Conservation (phyloP, 1,284 basidiomycete species). For the Sanghuangporus weigelae region DNA sequence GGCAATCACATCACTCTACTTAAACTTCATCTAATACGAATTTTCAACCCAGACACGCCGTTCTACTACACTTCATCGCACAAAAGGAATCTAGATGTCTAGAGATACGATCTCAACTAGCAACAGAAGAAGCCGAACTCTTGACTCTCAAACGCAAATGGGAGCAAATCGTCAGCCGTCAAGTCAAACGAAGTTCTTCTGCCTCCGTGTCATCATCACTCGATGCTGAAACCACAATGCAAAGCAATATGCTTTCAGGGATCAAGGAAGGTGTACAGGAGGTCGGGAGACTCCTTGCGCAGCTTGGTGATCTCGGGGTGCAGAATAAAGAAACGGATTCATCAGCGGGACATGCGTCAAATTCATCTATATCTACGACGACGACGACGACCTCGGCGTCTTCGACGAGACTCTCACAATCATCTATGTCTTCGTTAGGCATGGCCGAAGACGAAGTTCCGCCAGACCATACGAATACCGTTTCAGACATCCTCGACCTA, state of each 20-base stretch:
- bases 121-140: slow-evolving; percentile 64
- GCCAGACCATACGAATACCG: background rate
- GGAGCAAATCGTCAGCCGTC: slow-evolving; percentile 68
- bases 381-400: slow-evolving; percentile 24
- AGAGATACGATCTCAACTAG: slow-evolving; percentile 68
- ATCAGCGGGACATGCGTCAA: slow-evolving; percentile 20
- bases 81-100: slow-evolving; percentile 79
- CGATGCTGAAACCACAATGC: slow-evolving; percentile 4
- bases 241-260: slow-evolving; percentile 44
- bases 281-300: slow-evolving; percentile 46
- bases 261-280: slow-evolving; percentile 63
- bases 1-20: background rate
- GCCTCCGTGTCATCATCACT: slow-evolving; percentile 8
- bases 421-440: slow-evolving; percentile 28
- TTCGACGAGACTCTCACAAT: slow-evolving; percentile 34
- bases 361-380: slow-evolving; percentile 28
- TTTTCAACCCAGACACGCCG: slow-evolving; percentile 52
- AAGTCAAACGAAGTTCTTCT: slow-evolving; percentile 37
- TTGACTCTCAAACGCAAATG: slow-evolving; percentile 71
- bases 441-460: background rate
- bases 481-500: background rate
- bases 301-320: slow-evolving; percentile 30
- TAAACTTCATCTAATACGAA: background rate
- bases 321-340: slow-evolving; percentile 19
- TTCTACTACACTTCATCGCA: slow-evolving; percentile 71